These are phyloP conservation scores for Saccharomyces hybrid DNA, from an alignment of 1,139 yeast species.

Conservation along the genomic window DNA sequence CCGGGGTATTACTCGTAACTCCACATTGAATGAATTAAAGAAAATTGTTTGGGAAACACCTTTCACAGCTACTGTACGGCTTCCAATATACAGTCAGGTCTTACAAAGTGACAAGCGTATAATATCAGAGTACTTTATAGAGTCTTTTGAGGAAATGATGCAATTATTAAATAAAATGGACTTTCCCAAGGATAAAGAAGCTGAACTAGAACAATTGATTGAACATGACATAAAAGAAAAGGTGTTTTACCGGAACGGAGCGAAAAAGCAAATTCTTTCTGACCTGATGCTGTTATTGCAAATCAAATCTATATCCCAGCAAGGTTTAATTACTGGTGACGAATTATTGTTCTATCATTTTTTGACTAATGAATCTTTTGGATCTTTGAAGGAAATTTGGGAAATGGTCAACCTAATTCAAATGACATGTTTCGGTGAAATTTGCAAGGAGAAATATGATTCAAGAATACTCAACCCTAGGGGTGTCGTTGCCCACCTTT, in stretches of 20 bases:
- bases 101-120: conserved; percentile 23
- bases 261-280: neutral
- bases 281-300: conserved; percentile 19
- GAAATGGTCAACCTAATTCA: conserved; percentile 24
- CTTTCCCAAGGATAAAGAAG: conserved; percentile 23
- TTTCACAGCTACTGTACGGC: conserved; percentile 33
- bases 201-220: conserved; percentile 26
- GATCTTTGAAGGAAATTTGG: conserved; percentile 21
- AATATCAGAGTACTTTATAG: conserved; percentile 23
- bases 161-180: conserved; percentile 22
- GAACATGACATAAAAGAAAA: conserved; percentile 12
- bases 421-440: conserved; percentile 26
- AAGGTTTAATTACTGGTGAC: conserved; percentile 27
- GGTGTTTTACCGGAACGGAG: conserved; percentile 8
- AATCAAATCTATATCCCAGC: conserved; percentile 26
- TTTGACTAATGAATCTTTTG: conserved; percentile 12
- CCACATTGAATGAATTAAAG: conserved; percentile 34
- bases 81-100: conserved; percentile 28
- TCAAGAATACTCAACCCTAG: conserved; percentile 18
- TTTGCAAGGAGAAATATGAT: conserved; percentile 23
- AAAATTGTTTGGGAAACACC: conserved; percentile 36
- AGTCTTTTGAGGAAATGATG: conserved; percentile 25
- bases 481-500: conserved; percentile 19
- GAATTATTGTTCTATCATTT: conserved; percentile 25
- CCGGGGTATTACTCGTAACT: conserved; percentile 28